Evolutionary conservation across 1,139 yeast species (phyloP), one percentile per base, ranked within the genome.

Genomic region (Williopsis jadinii): DNA sequence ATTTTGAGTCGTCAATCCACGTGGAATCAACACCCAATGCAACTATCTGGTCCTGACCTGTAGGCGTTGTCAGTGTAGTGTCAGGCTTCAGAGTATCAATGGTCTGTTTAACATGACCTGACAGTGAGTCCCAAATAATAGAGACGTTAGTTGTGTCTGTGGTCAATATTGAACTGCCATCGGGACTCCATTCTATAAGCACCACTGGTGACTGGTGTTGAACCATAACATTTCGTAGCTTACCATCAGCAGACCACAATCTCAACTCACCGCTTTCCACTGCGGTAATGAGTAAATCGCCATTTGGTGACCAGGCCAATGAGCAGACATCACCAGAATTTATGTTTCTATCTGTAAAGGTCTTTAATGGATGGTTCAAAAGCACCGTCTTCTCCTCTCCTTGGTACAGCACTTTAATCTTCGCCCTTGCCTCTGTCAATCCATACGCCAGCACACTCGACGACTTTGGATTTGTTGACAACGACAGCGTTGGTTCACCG

Each of bases 1-100:
- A 84, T 48, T 80, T 83, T 44, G 67, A 64, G 32, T 75, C 76
- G 51, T 78, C 84, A 15, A 87, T 67, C 96, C 96, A 88, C 49
- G 80, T 77, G 3, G 77, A 70, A 52, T 76, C 82, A 2, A 74
- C 64, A 3, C 81, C 80, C 2, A 42, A 28, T n/a, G 30, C 11
- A 11, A 28, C 11, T 28, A n/a, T 11, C 9, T 9, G 8, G 6
- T 15, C 26, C 26, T 30, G 33, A 3, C 30, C 29, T 5, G 34
- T 28, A 9, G 37, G 13, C 12, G 35, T 30, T 10, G 30, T 28
- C 12, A 37, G 26, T 8, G 35, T 9, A 13, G 41, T 9, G 11
- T 42, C 42, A 8, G 31, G 34, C 28, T 36, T 41, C 35, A 43
- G n/a, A 9, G 32, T 30, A n/a, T 71, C 73, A 39, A 70, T 62